A percentile compares a stretch with the other conserved stretches of the same genome.
phyloP scores from a whole-genome alignment of 2,329 filamentous ascomycete species.

The Juglanconis oblonga region DNA sequence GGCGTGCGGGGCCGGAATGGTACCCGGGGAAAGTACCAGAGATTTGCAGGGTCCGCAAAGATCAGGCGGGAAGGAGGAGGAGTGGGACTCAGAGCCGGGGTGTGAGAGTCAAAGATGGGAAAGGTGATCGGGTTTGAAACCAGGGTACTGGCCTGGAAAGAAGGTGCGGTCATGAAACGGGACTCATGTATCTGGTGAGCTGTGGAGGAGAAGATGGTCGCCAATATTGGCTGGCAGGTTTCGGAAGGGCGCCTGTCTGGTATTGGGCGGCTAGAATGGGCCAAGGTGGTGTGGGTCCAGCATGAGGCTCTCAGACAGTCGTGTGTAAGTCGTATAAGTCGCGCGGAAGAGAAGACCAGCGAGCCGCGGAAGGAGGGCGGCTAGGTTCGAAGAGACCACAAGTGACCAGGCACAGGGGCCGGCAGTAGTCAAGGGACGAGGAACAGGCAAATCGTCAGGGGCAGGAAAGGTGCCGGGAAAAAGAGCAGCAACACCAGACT shows the following conservation, averaged over 20 bases:
- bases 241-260: slow-evolving; percentile 47
- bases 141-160: neutral
- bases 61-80: slow-evolving; percentile 16
- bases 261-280: slow-evolving; percentile 43
- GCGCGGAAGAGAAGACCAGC: neutral
- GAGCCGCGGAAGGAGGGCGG: slow-evolving; percentile 11
- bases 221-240: slow-evolving; percentile 49
- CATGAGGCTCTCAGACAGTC: slow-evolving; percentile 11
- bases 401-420: neutral
- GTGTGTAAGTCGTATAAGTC: neutral
- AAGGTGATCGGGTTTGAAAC: slow-evolving; percentile 6
- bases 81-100: slow-evolving; percentile 20
- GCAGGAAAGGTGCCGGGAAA: neutral
- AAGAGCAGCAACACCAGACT: slow-evolving; percentile 3
- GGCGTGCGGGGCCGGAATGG: neutral
- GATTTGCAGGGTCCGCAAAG: neutral
- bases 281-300: slow-evolving; percentile 22
- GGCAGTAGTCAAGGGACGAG: neutral
- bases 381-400: slow-evolving; percentile 6
- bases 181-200: slow-evolving; percentile 47
- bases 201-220: slow-evolving; percentile 37
- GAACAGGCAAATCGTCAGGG: neutral
- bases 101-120: slow-evolving; percentile 25
- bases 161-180: slow-evolving; percentile 48
- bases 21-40: neutral